phyloP scores from a whole-genome alignment of 495 filamentous ascomycete genomes.

The Penicillium nucicola region DNA sequence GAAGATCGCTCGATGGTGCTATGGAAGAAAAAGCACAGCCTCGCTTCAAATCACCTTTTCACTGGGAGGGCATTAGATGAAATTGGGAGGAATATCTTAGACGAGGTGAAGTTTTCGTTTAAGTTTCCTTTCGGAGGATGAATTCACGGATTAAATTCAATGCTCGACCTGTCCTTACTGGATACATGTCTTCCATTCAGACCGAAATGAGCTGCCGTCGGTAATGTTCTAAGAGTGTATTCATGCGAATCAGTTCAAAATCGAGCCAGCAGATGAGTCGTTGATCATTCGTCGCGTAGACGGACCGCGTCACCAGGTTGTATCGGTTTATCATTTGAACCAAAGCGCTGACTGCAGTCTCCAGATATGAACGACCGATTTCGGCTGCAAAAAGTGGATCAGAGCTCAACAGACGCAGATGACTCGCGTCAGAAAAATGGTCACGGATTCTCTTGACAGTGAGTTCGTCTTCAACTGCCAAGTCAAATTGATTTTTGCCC shows the following conservation, averaged over 20 bases:
- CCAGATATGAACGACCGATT: background rate
- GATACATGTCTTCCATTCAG: too few species aligned
- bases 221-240: background rate
- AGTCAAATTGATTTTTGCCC: background rate
- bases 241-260: background rate
- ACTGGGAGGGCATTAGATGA: too few species aligned
- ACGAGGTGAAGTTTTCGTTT: too few species aligned
- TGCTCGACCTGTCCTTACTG: too few species aligned
- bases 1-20: too few species aligned
- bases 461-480: background rate
- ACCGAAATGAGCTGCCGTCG: too few species aligned
- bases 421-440: background rate
- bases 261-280: background rate
- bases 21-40: too few species aligned
- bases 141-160: too few species aligned
- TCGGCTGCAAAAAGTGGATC: slow-evolving; percentile 1
- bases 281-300: background rate
- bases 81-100: too few species aligned
- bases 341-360: background rate
- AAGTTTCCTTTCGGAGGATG: too few species aligned
- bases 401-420: background rate
- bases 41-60: too few species aligned
- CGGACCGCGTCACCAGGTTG: background rate
- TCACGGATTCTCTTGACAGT: background rate
- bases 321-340: background rate